phyloP scores from a whole-genome alignment of 2,329 filamentous ascomycete genomes.

The Bipolaris sorokiniana region DNA sequence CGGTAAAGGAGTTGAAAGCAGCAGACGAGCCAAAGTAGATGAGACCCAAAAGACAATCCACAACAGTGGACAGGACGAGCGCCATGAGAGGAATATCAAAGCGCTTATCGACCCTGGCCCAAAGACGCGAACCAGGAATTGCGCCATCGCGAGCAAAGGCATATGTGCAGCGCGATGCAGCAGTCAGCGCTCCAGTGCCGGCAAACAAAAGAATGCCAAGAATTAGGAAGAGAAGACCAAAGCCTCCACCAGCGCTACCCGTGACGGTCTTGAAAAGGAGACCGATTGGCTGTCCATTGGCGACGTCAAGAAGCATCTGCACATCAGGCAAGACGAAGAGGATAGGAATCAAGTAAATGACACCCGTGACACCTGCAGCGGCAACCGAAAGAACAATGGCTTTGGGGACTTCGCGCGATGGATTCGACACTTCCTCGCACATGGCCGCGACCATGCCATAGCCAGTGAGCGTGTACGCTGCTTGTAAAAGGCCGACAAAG shows the following conservation, averaged over 20 bases:
- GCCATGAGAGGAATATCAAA: conserved; percentile 75
- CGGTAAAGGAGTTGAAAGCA: conserved; percentile 80
- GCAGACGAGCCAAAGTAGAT: conserved; percentile 81
- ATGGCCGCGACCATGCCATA: conserved; percentile 75
- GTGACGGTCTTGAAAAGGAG: conserved; percentile 77
- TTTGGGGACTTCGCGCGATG: conserved; percentile 71
- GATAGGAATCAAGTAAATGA: conserved; percentile 73
- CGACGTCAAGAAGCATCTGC: conserved; percentile 65
- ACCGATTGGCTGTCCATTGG: conserved; percentile 77
- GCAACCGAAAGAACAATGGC: conserved; percentile 74
- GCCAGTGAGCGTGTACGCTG: conserved; percentile 66
- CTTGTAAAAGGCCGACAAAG: conserved; percentile 73
- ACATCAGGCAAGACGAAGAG: conserved; percentile 78
- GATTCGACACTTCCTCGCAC: conserved; percentile 75
- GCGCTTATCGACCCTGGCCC: conserved; percentile 68
- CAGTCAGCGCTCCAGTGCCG: conserved; percentile 75
- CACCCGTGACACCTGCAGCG: conserved; percentile 68
- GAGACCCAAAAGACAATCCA: conserved; percentile 74
- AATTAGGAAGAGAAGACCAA: conserved; percentile 76
- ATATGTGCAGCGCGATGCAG: conserved; percentile 75
- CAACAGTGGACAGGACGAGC: conserved; percentile 68
- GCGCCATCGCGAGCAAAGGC: conserved; percentile 78
- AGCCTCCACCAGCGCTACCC: conserved; percentile 73
- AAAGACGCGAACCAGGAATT: conserved; percentile 71
- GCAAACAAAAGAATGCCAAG: conserved; percentile 79